Base-by-base conservation (phyloP, 208 protist genomes). In the Acanthamoeba lenticulata region DNA sequence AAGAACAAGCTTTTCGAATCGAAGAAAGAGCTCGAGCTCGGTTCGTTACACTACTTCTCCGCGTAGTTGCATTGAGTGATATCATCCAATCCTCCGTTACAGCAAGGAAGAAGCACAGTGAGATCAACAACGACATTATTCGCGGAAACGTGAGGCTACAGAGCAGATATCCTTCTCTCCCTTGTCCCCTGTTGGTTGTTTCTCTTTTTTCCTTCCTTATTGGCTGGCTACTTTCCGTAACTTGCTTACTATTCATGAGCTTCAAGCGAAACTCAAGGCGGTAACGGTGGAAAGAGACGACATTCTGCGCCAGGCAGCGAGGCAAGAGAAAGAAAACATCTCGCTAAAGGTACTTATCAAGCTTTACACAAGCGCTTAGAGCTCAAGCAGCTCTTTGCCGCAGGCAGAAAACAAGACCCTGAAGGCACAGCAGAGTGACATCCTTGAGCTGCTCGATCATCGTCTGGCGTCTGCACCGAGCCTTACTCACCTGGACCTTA, bases 51-150 rank as follows among this genome's bases (percentile, higher is more conserved):
- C 29, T 5, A 29, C 3, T 81, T 36, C 57, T 5, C 21, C 21
- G 36, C 29, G n/a, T 69, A 27, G 29, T 69, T 34, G 15, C 47
- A 52, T 52, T 15, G 60, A n/a, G n/a, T n/a, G n/a, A n/a, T n/a
- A n/a, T n/a, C n/a, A n/a, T 57, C 49, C 49, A 57, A 45, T 29
- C 21, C 27, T 19, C 21, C 19, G 5, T 5, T 67, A 7, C n/a
- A 86, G 77, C 9, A 27, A 86, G 36, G 40, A 86, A 27, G 44
- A 86, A 57, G 45, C 77, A 86, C 77, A 86, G 17, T 3, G 77
- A 86, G 44, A 57, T 86, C n/a, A 86, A 86, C 45, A 86, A 86
- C 77, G 77, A 86, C 34, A 60, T 86, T 44, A 86, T 86, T 4
- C 77, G 77, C 21, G 77, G 15, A 3, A 86, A 86, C 44, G 77